Percentiles rank a stretch among this genome's conserved stretches.
phyloP scores from a whole-genome alignment of 164 flowering plant species.

The Vitis riparia region DNA sequence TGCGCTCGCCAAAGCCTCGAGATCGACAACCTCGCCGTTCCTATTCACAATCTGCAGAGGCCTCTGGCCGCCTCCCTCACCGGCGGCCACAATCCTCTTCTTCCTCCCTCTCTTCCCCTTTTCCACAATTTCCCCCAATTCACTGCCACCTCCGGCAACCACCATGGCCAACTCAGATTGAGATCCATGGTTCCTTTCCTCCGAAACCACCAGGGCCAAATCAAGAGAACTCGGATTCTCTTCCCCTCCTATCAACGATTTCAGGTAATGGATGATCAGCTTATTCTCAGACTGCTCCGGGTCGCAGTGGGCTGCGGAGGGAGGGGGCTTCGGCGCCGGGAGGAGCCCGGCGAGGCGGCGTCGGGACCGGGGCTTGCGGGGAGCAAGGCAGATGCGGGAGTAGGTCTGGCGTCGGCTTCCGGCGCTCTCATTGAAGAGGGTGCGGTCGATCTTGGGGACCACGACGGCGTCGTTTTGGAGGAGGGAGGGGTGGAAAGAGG shows the following conservation, averaged over 20 bases:
- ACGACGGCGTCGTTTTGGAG: constrained; percentile 23
- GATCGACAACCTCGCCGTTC: constrained; percentile 42
- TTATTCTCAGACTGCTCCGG: constrained; percentile 29
- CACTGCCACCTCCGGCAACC: neutral
- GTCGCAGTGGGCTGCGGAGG: constrained; percentile 13
- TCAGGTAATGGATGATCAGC: constrained; percentile 33
- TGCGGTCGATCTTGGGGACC: constrained; percentile 33
- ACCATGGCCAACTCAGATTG: constrained; percentile 5
- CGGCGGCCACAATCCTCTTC: neutral
- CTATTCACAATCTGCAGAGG: constrained; percentile 29
- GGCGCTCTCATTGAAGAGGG: constrained; percentile 49
- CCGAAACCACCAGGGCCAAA: neutral
- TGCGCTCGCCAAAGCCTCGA: constrained; percentile 23
- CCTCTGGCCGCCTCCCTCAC: constrained; percentile 6
- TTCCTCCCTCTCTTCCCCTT: constrained; percentile 42
- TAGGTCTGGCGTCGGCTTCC: constrained; percentile 54
- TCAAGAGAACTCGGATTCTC: neutral
- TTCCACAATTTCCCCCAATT: neutral
- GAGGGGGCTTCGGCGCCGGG: constrained; percentile 15
- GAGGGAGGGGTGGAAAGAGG: constrained; percentile 29
- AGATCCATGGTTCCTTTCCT: neutral
- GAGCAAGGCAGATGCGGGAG: constrained; percentile 33
- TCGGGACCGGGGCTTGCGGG: constrained; percentile 22
- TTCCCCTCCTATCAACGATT: constrained; percentile 18
- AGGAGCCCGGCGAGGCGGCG: constrained; percentile 32